Evolutionary conservation across 495 filamentous ascomycete genomes (phyloP), one percentile per base, ranked within the genome.

Genomic region (Achaetomiella virescens): DNA sequence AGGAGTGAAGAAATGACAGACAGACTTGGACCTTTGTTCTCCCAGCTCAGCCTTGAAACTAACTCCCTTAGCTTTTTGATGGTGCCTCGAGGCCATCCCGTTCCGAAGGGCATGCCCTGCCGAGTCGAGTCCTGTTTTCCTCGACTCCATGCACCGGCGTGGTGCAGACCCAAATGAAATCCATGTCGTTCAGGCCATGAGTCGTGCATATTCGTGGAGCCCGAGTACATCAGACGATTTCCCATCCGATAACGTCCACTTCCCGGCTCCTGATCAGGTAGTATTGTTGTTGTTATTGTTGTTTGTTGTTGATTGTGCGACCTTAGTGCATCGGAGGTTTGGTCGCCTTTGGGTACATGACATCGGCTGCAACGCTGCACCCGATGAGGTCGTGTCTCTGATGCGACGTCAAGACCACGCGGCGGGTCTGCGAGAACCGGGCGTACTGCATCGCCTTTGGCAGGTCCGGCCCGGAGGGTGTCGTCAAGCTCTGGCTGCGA

Each of bases 401-500:
- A 27, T 53, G 25, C 2, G 50, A 25, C 4, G 53, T 48, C 2
- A 53, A 46, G 22, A 31, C 38, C 15, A 55, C 41, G 25, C 65
- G 60, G 56, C 53, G 59, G 15, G 43, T 33, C 31, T 65, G 55
- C 41, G 62, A 54, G 47, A 33, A 41, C 3, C 54, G 41, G 15
- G 49, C 21, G 27, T 54, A 37, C n/a, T 27, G 53, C 12, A 57
- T 54, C 18, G 59, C 20, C 42, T 66, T 62, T 8, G 63, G 58
- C 29, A 70, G 48, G 43, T 62, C 66, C 14, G 59, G 62, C 1
- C 69, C 69, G 2, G 63, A 59, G 31, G 79, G 79, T 22, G 71
- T 77, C 14, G 70, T 68, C 53, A 82, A 68, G 57, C 70, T 76
- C 51, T 76, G 70, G 57, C 72, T 75, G 53, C 70, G 75, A 42